Conservation (phyloP, 108 stramenopile genomes). For the Nitzschia sp. region DNA sequence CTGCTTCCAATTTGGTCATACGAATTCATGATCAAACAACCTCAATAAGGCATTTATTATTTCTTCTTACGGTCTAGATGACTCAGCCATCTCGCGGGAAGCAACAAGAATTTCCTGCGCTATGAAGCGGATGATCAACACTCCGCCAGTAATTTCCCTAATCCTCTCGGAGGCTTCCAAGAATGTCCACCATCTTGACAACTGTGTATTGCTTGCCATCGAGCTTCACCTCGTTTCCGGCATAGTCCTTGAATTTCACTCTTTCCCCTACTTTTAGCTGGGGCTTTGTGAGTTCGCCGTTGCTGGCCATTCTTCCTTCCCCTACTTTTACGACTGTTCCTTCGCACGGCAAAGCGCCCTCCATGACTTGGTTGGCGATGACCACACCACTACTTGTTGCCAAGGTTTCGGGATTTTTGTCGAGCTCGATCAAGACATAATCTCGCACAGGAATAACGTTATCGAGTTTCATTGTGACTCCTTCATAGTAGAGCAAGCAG, state of each 20-base stretch:
- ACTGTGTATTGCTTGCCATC: constrained; percentile 85
- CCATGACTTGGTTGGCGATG: constrained; percentile 76
- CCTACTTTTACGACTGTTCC: constrained; percentile 94
- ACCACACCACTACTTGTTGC: constrained; percentile 86
- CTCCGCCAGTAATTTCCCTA: too few species aligned
- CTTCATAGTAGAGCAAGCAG: constrained; percentile 83
- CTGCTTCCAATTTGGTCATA: too few species aligned
- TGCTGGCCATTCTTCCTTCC: constrained; percentile 86
- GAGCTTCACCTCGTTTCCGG: constrained; percentile 91
- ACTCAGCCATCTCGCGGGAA: too few species aligned
- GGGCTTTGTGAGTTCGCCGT: constrained; percentile 68
- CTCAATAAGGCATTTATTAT: too few species aligned
- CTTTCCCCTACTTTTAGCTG: constrained; percentile 82
- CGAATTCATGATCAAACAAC: too few species aligned
- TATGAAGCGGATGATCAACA: too few species aligned
- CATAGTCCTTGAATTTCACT: constrained; percentile 95
- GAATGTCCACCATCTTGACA: constrained; percentile 90
- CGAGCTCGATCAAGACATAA: constrained; percentile 85
- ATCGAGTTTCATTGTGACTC: constrained; percentile 83
- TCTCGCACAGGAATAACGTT: constrained; percentile 85
- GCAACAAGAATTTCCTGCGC: too few species aligned
- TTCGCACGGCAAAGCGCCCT: constrained; percentile 72
- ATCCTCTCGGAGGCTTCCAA: constrained; percentile 39
- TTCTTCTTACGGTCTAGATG: too few species aligned
- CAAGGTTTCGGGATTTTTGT: constrained; percentile 52